Evolutionary conservation across 345 rosid genomes (phyloP).

Genomic region (Turnera subulata): DNA sequence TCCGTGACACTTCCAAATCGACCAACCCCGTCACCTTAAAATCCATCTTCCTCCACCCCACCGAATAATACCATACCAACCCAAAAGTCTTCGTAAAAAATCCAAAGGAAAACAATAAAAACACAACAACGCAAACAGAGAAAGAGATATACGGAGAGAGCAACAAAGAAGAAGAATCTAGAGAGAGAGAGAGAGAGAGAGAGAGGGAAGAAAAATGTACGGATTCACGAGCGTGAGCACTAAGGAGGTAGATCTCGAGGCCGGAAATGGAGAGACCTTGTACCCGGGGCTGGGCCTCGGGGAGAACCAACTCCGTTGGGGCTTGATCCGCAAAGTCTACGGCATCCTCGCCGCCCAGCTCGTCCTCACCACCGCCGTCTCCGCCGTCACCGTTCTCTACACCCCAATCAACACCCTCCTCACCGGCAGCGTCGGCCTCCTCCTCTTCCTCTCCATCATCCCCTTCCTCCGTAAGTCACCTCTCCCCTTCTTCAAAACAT

Average conservation of each 20-base stretch:
- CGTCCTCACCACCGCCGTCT: conserved; percentile 72
- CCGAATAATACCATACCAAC: too few relatives aligned
- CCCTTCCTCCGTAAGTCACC: conserved; percentile 72
- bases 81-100: too few relatives aligned
- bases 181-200: conserved; percentile 5
- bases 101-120: too few relatives aligned
- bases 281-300: conserved; percentile 79
- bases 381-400: conserved; percentile 60
- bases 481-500: too few relatives aligned
- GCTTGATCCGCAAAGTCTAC: conserved; percentile 86
- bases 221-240: conserved; percentile 52
- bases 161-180: background rate
- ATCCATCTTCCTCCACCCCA: too few relatives aligned
- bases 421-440: conserved; percentile 62
- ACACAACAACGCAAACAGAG: background rate
- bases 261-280: conserved; percentile 51
- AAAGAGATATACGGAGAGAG: background rate
- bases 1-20: too few relatives aligned
- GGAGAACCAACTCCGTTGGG: conserved; percentile 94
- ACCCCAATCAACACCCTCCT: conserved; percentile 67
- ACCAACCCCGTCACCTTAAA: too few relatives aligned
- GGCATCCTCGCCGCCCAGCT: conserved; percentile 81
- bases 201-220: conserved; percentile 28
- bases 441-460: conserved; percentile 61
- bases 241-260: conserved; percentile 57